Evolutionary conservation across 495 filamentous ascomycete genomes (phyloP), one percentile per base, ranked within the genome.

Genomic region (Neurospora africana): DNA sequence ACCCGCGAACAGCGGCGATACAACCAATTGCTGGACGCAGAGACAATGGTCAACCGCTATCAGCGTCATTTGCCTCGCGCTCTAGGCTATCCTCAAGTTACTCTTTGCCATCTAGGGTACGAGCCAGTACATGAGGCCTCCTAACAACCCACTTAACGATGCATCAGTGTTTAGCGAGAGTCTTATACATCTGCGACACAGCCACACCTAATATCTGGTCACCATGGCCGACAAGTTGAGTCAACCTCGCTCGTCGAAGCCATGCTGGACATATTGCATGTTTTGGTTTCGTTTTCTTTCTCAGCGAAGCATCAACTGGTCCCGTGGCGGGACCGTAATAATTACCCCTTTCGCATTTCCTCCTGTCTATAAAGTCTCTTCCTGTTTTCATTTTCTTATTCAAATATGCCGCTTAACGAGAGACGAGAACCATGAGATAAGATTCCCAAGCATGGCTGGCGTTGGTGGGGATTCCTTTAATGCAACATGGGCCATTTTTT

Each of bases 351-450:
- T 37, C 71, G 17, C 65, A 33, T 58, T 69, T 61, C 33, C 35
- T 37, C 35, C 44, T 73, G 43, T 73, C 70, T 65, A 21, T 73
- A 70, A 67, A 70, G 9, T 27, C 5, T 70, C 21, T 61, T 69
- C n/a, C 70, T 38, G 44, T 33, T 61, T n/a, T 53, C 5, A 15
- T 72, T 68, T 40, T 70, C 68, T 68, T 35, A 21, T 65, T 65
- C 68, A 41, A 21, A 74, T 37, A 76, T 65, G 27, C 53, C 53
- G 27, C 53, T 65, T 65, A 33, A 65, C 53, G 75, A 76, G 75
- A 76, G 75, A 76, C 67, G 75, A 72, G 70, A 65, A 72, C 70
- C 70, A 76, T 74, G 75, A 76, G 41, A 68, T 70, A 65, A 65
- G 53, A 65, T 65, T 68, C 47, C 67, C 61, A 65, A 72, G 75